A percentile compares a stretch with the other conserved stretches of the same genome.
These are phyloP conservation scores for Taphrina pruni DNA, from an alignment of 1,139 yeast species.

Conservation along the genomic window DNA sequence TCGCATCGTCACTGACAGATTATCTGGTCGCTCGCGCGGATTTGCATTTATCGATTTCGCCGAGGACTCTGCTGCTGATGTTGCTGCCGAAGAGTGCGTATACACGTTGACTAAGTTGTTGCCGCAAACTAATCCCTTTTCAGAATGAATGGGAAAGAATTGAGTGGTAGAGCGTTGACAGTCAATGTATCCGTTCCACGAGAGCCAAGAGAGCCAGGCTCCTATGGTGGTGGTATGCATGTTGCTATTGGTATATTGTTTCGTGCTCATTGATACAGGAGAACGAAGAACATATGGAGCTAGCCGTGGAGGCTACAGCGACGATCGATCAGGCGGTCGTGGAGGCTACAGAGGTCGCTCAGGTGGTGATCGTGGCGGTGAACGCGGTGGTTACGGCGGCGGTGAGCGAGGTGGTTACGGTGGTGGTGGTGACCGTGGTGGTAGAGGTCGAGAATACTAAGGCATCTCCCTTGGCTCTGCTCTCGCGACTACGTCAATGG, in stretches of 20 bases:
- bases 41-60: conserved; percentile 35
- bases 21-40: conserved; percentile 40
- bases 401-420: conserved; percentile 25
- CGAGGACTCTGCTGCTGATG: conserved; percentile 25
- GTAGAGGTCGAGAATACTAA: conserved; percentile 18
- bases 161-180: conserved; percentile 15
- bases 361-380: conserved; percentile 37
- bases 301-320: conserved; percentile 21
- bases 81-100: conserved; percentile 56
- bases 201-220: conserved; percentile 58
- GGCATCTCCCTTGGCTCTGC: neutral
- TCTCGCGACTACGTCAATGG: neutral
- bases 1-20: conserved; percentile 34
- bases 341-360: conserved; percentile 31
- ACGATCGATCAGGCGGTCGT: conserved; percentile 23
- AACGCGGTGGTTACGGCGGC: conserved; percentile 13
- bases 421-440: conserved; percentile 30
- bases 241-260: neutral
- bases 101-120: neutral
- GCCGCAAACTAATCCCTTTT: neutral
- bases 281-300: conserved; percentile 21
- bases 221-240: conserved; percentile 54
- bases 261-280: neutral
- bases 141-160: conserved; percentile 30
- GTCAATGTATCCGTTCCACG: conserved; percentile 78